A percentile compares a stretch with the other conserved stretches of the same genome.
phyloP scores from a whole-genome alignment of 306 rosid genomes.

The Oxytropis ochrocephala region DNA sequence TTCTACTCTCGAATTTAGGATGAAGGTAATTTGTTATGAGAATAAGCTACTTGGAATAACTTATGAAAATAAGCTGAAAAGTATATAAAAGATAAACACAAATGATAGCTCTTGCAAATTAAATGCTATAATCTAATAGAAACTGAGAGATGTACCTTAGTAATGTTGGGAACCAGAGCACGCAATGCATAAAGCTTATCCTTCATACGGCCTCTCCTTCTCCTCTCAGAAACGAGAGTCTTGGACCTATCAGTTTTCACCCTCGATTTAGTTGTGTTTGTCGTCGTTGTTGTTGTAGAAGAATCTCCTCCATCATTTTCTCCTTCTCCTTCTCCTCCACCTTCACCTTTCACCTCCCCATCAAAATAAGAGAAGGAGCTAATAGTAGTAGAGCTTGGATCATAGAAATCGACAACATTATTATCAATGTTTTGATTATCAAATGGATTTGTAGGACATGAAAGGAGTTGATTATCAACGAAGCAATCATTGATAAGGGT shows the following conservation, averaged over 20 bases:
- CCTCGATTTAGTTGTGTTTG: constrained; percentile 23
- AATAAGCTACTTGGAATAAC: too few relatives aligned
- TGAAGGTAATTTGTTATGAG: too few relatives aligned
- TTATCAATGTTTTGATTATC: constrained; percentile 2
- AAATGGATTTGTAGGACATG: constrained; percentile 10
- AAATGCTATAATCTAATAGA: background rate
- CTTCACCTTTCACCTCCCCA: constrained; percentile 24
- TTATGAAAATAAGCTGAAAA: too few relatives aligned
- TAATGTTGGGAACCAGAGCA: constrained; percentile 82
- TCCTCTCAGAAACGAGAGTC: constrained; percentile 75
- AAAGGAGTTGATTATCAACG: constrained; percentile 24
- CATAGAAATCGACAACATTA: constrained; percentile 23
- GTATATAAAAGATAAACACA: too few relatives aligned
- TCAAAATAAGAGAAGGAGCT: constrained; percentile 42
- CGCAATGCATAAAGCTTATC: constrained; percentile 87
- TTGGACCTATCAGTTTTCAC: constrained; percentile 58
- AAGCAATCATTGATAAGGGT: constrained; percentile 47
- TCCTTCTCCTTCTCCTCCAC: constrained; percentile 26
- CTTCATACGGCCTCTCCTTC: constrained; percentile 79
- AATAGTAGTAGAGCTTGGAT: constrained; percentile 36
- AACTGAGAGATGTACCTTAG: constrained; percentile 42
- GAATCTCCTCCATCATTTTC: constrained; percentile 36
- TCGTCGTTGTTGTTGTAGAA: constrained; percentile 21
- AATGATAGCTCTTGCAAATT: background rate
- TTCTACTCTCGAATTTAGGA: too few relatives aligned